These are phyloP conservation scores for Diaporthe longicolla DNA, from an alignment of 2,329 filamentous ascomycete genomes.

Conservation along the genomic window DNA sequence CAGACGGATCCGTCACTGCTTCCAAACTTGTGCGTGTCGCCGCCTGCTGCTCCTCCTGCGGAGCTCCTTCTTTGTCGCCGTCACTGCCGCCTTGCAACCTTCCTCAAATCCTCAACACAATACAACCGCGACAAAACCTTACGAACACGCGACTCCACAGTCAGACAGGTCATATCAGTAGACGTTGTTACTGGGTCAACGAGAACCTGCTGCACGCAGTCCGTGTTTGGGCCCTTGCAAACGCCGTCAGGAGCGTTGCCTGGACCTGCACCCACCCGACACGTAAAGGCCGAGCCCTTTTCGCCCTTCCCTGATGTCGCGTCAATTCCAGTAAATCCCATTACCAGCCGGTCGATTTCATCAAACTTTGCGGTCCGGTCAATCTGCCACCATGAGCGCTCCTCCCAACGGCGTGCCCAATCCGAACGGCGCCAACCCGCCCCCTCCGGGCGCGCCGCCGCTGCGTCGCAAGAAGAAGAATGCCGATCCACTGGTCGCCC, in stretches of 20 bases:
- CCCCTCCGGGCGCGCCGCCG: constrained; percentile 50
- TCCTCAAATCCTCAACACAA: background rate
- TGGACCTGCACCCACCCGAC: constrained; percentile 16
- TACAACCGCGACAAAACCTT: background rate
- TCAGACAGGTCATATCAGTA: background rate
- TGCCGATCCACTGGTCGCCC: constrained; percentile 75
- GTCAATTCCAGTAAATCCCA: background rate
- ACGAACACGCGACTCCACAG: background rate
- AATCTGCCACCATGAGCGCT: constrained; percentile 58
- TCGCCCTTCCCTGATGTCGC: constrained; percentile 21
- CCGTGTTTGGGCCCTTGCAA: background rate
- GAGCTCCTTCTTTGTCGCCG: constrained; percentile 30
- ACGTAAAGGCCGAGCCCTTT: constrained; percentile 3
- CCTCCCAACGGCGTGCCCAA: constrained; percentile 52
- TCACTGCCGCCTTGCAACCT: background rate
- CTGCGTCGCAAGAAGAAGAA: constrained; percentile 62
- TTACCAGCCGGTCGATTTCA: background rate
- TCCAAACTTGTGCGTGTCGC: background rate
- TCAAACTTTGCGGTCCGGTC: background rate
- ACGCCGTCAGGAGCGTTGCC: constrained; percentile 25
- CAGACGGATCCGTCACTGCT: constrained; percentile 27
- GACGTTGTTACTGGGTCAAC: no score
- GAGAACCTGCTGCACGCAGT: background rate
- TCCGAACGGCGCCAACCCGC: constrained; percentile 45
- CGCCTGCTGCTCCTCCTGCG: constrained; percentile 3